Evolutionary conservation across 305 asterid species (phyloP), one percentile per base, ranked within the genome.

Genomic region (Solanum hybrid): DNA sequence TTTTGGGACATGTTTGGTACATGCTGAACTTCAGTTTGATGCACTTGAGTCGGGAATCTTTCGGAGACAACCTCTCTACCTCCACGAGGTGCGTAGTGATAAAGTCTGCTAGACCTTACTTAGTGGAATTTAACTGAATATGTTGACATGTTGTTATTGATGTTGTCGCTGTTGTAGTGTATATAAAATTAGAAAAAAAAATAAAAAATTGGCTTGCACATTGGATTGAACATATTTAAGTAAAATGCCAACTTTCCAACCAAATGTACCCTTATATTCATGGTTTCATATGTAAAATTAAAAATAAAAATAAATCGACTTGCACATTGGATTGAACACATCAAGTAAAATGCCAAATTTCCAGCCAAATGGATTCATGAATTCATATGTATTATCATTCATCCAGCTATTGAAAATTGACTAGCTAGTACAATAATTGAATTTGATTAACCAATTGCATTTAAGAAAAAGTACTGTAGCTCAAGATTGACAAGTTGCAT

Each of bases 1-100:
- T 27, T 93, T 93, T 77, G 90, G 90, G 1, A 42, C 85, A 31
- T 93, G 94, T 76, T 72, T 40, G 36, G 26, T 12, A 22, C 93
- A 90, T 40, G 86, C 66, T 56, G 88, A 85, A n/a, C 42, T 84
- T 11, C 91, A 37, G 32, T 31, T 31, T 31, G 32, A 31, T 31
- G 13, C 51, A 40, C 13, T 40, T 40, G 5, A 40, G 51, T 10
- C 13, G 0, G 51, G 14, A 9, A 3, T 11, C 42, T 40, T 38
- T 38, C 4, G 12, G 46, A 38, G 5, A 10, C 51, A 40, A 10
- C 13, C 4, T 40, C 13, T 40, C 51, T 40, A 40, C 4, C 14
- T 40, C 51, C 14, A 40, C 1, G 5, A 40, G 5, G 51, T 11
- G 0, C 13, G 1, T 1, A 40, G 16, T 40, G 51, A 5, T 40